Percentiles rank a stretch among this genome's conserved stretches.
phyloP scores from a whole-genome alignment of 345 rosid species.

The Linum trigynum region DNA sequence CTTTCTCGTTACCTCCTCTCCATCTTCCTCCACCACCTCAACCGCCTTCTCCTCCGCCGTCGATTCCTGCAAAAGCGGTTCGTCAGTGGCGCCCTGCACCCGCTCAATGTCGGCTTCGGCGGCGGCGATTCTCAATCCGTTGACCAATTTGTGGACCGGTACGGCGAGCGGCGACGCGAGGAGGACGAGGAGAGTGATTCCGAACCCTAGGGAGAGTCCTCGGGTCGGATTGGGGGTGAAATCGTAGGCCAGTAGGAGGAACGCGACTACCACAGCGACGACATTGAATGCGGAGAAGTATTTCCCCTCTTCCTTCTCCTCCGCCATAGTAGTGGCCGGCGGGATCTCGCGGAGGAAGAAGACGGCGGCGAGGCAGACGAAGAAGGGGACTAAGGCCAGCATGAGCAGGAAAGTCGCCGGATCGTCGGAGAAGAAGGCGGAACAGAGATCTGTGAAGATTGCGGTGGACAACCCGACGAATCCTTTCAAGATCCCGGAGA shows the following conservation, averaged over 20 bases:
- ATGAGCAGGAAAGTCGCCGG: conserved; percentile 56
- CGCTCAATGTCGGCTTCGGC: conserved; percentile 25
- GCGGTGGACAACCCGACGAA: conserved; percentile 89
- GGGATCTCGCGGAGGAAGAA: conserved; percentile 84
- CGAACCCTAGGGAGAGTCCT: conserved; percentile 33
- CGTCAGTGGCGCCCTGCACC: conserved; percentile 17
- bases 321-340: conserved; percentile 29
- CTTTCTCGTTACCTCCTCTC: conserved; percentile 21
- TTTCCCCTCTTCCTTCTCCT: conserved; percentile 50
- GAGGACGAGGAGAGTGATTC: conserved; percentile 37
- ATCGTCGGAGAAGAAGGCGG: conserved; percentile 61
- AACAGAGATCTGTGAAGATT: conserved; percentile 76
- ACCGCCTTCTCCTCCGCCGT: conserved; percentile 3
- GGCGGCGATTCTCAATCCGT: conserved; percentile 16
- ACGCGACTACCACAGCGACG: conserved; percentile 64
- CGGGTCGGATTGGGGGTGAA: conserved; percentile 35
- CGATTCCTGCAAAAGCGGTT: conserved; percentile 43
- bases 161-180: conserved; percentile 55
- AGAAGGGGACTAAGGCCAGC: conserved; percentile 61
- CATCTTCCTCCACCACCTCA: not conserved
- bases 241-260: conserved; percentile 61
- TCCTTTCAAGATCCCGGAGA: conserved; percentile 86
- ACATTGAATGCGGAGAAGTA: conserved; percentile 55
- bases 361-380: conserved; percentile 66
- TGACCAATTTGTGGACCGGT: conserved; percentile 40